These are phyloP conservation scores for Tylopilus sp. DNA, from an alignment of 768 basidiomycete species.

Conservation along the genomic window DNA sequence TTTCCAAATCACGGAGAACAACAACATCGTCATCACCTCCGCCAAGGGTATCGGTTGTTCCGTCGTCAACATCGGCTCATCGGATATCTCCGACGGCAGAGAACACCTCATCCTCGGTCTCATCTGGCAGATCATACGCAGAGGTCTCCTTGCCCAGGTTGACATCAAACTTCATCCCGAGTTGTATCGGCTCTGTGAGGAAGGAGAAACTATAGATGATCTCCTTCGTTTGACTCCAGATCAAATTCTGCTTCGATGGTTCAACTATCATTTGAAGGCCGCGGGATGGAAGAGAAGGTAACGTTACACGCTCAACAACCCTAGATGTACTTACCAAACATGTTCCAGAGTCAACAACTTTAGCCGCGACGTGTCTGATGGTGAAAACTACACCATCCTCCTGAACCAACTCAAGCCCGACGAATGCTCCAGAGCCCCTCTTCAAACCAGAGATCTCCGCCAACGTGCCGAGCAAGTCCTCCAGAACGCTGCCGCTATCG, in stretches of 20 bases:
- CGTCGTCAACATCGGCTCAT: slow-evolving; percentile 96
- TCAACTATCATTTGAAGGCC: slow-evolving; percentile 97
- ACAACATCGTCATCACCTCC: slow-evolving; percentile 98
- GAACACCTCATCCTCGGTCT: slow-evolving; percentile 97
- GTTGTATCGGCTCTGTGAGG: slow-evolving; percentile 91
- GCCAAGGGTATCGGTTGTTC: slow-evolving; percentile 98
- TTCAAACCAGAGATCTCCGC: slow-evolving; percentile 80
- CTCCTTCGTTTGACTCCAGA: slow-evolving; percentile 91
- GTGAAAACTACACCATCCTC: slow-evolving; percentile 96
- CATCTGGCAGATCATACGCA: slow-evolving; percentile 98
- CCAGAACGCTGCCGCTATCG: slow-evolving; percentile 89
- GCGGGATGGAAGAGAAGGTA: slow-evolving; percentile 89
- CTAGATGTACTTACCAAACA: background rate
- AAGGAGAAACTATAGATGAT: slow-evolving; percentile 96
- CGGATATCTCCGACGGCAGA: slow-evolving; percentile 86
- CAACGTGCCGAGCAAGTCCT: slow-evolving; percentile 91
- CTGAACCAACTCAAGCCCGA: slow-evolving; percentile 95
- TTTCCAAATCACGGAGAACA: slow-evolving; percentile 99
- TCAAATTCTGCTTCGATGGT: slow-evolving; percentile 97
- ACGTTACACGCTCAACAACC: background rate
- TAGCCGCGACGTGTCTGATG: slow-evolving; percentile 94
- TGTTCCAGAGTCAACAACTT: slow-evolving; percentile 89
- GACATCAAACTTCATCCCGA: slow-evolving; percentile 99
- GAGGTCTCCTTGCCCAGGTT: slow-evolving; percentile 89
- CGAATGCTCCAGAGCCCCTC: slow-evolving; percentile 84